Evolutionary conservation across 164 flowering plant species (phyloP).

Genomic region (Dillenia suffruticosa): DNA sequence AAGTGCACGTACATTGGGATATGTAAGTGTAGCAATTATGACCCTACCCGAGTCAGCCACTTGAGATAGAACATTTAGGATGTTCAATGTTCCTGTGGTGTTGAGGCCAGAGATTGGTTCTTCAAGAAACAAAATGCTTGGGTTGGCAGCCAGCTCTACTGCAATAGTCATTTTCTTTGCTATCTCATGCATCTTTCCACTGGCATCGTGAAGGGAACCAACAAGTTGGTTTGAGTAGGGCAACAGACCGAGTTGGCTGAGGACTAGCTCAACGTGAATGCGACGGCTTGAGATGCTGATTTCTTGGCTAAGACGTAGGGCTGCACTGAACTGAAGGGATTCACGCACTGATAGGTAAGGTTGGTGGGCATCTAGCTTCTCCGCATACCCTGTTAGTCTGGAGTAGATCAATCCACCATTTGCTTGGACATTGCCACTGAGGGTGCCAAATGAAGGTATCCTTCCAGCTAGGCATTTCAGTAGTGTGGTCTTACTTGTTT

Average conservation of each 20-base stretch:
- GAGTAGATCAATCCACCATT: slow-evolving; percentile 13
- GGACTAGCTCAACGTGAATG: slow-evolving; percentile 28
- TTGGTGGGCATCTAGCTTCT: slow-evolving; percentile 26
- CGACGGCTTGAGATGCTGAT: slow-evolving; percentile 11
- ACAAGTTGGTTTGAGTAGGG: slow-evolving; percentile 24
- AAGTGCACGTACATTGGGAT: slow-evolving; percentile 19
- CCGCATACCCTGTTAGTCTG: slow-evolving; percentile 20
- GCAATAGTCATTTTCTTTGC: slow-evolving; percentile 29
- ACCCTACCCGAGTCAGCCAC: slow-evolving; percentile 15
- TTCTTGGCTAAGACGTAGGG: slow-evolving; percentile 17
- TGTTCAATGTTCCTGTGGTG: slow-evolving; percentile 11
- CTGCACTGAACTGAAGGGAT: slow-evolving; percentile 32
- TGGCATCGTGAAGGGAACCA: slow-evolving; percentile 21
- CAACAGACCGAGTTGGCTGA: slow-evolving; percentile 20
- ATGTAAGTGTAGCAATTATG: slow-evolving; percentile 18
- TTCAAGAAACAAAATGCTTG: slow-evolving; percentile 25
- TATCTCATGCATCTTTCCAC: slow-evolving; percentile 20
- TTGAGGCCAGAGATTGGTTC: slow-evolving; percentile 27
- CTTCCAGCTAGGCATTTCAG: slow-evolving; percentile 25
- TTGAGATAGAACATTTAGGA: slow-evolving; percentile 17
- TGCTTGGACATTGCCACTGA: slow-evolving; percentile 17
- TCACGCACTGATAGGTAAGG: slow-evolving; percentile 29
- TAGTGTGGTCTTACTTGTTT: slow-evolving; percentile 15
- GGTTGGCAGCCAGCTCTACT: slow-evolving; percentile 29
- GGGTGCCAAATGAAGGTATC: slow-evolving; percentile 11